Percentiles rank a stretch among this genome's conserved stretches.
Conservation (phyloP, 139 green algal species). For the Gonium pectorale region DNA sequence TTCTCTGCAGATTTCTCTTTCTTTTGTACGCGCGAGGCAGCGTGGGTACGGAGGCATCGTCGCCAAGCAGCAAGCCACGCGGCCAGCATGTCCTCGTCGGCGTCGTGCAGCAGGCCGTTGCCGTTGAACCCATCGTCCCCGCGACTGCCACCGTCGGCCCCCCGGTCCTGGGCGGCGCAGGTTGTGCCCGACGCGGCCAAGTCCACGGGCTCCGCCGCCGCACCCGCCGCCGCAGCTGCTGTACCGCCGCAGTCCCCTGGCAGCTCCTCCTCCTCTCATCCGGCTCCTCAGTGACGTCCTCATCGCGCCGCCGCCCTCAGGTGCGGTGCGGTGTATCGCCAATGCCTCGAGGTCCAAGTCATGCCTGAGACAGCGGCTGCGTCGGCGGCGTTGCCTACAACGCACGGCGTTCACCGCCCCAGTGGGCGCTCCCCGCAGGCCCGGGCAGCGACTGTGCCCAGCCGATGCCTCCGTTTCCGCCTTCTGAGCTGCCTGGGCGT, state of each 20-base stretch:
- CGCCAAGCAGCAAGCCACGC: neutral
- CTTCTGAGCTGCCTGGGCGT: no score
- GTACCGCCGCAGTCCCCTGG: neutral
- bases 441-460: no score
- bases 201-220: neutral
- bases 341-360: neutral
- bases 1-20: no score
- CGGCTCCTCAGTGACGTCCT: neutral
- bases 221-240: neutral
- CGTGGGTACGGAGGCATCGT: neutral
- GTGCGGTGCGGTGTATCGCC: neutral
- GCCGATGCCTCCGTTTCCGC: no score
- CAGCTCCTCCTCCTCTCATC: no score
- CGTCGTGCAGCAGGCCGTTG: neutral
- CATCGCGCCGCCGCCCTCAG: neutral
- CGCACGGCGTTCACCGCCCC: no score
- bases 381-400: no score
- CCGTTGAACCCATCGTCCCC: neutral
- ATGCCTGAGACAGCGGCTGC: no score
- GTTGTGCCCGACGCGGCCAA: no score
- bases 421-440: no score
- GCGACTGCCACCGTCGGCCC: neutral
- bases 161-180: no score
- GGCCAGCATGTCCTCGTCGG: neutral
- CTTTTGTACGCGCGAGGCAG: conserved; percentile 14